Evolutionary conservation across 1,284 basidiomycete genomes (phyloP).

Genomic region (Puccinia triticina): DNA sequence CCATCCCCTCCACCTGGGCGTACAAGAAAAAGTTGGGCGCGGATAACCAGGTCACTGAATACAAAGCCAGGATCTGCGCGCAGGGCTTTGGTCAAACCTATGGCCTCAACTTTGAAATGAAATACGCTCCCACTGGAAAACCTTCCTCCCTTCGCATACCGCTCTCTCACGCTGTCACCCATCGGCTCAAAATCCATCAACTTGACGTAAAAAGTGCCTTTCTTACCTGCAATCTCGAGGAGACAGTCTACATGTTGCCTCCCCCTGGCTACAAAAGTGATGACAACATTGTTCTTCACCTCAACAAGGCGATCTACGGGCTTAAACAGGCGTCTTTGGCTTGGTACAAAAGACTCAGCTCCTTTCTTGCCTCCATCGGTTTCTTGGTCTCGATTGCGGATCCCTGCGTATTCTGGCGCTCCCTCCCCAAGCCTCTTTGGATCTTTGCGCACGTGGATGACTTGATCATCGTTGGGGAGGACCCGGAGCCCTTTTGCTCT

Average conservation of each 20-base stretch:
- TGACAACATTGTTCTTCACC: not conserved
- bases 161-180: not conserved
- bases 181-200: not conserved
- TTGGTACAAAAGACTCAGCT: not conserved
- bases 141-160: not conserved
- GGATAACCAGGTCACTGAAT: constrained; percentile 1
- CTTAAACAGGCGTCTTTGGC: not conserved
- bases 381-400: not conserved
- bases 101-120: not conserved
- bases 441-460: not conserved
- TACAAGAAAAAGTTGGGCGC: not conserved
- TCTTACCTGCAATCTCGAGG: not conserved
- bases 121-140: constrained; percentile 12
- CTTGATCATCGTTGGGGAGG: not conserved
- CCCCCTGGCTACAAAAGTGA: not conserved
- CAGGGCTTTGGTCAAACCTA: constrained; percentile 23
- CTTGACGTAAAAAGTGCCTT: constrained; percentile 13
- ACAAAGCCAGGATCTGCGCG: constrained; percentile 17
- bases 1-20: not conserved
- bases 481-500: not conserved
- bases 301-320: not conserved
- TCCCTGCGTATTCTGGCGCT: not conserved
- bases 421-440: not conserved
- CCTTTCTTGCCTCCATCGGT: not conserved
- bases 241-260: not conserved